Evolutionary conservation across 345 rosid genomes (phyloP).

Genomic region (Reutealis trisperma): DNA sequence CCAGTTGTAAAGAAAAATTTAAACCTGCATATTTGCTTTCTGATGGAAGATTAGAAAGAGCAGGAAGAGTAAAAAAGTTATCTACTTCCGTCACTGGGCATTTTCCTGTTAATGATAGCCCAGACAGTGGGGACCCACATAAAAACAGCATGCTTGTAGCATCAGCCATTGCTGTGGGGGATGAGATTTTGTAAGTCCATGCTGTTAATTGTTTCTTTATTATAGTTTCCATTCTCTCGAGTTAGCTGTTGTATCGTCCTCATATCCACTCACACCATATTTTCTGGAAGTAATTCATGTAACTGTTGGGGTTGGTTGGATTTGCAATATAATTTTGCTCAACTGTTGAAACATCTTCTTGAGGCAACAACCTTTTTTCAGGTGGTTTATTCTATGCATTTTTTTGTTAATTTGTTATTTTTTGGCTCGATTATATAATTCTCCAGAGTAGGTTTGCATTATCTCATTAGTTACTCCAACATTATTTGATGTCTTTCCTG

Average conservation of each 20-base stretch:
- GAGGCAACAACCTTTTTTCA: not conserved
- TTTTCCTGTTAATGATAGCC: conserved; percentile 35
- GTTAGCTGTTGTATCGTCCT: not conserved
- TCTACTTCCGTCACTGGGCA: conserved; percentile 31
- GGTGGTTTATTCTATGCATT: not conserved
- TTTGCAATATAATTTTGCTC: not conserved
- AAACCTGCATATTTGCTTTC: conserved; percentile 95
- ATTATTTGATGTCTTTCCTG: not conserved
- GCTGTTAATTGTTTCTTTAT: conserved; percentile 19
- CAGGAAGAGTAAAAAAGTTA: conserved; percentile 76
- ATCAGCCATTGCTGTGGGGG: conserved; percentile 81
- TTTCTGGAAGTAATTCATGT: not conserved
- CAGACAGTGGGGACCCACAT: conserved; percentile 38
- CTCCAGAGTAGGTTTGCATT: not conserved
- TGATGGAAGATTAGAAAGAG: conserved; percentile 97
- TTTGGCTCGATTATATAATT: not conserved
- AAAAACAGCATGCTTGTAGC: conserved; percentile 54
- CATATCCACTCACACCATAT: not conserved
- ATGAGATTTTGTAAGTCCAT: conserved; percentile 97
- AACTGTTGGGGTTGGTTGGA: not conserved
- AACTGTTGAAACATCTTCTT: not conserved
- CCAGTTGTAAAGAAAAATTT: conserved; percentile 54
- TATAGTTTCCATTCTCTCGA: conserved; percentile 7
- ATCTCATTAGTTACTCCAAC: not conserved
- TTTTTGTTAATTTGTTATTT: not conserved